phyloP scores from a whole-genome alignment of 139 green algal genomes.

The Chloropicon primus region DNA sequence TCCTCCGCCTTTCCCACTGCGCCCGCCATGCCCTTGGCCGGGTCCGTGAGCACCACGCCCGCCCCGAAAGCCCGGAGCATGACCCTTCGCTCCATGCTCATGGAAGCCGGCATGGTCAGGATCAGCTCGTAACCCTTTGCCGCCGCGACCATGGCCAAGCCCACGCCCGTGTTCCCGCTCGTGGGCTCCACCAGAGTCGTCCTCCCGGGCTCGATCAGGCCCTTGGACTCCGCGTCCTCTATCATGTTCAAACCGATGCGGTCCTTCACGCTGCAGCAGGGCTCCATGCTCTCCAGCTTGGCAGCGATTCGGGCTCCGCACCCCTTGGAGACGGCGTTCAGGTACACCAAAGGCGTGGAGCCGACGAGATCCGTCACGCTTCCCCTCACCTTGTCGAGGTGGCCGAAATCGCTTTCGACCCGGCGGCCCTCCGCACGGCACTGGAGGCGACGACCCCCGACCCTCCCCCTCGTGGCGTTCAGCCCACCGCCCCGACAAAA shows the following conservation, averaged over 20 bases:
- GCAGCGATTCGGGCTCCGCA: slow-evolving; percentile 9
- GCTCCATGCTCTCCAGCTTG: slow-evolving; percentile 20
- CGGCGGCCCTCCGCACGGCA: neutral
- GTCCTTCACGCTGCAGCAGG: slow-evolving; percentile 15
- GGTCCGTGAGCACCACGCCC: slow-evolving; percentile 7
- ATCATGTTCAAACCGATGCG: slow-evolving; percentile 22
- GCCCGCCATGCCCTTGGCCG: slow-evolving; percentile 57
- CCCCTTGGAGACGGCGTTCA: slow-evolving; percentile 4
- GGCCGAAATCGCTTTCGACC: neutral
- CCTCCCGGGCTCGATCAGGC: slow-evolving; percentile 14
- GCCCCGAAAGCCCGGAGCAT: slow-evolving; percentile 34
- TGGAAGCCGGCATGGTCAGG: slow-evolving; percentile 20
- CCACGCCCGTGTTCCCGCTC: slow-evolving; percentile 28
- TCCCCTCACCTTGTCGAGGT: neutral
- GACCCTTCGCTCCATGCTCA: slow-evolving; percentile 28
- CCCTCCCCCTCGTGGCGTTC: too few species aligned
- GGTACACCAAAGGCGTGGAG: neutral
- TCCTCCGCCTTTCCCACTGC: slow-evolving; percentile 29
- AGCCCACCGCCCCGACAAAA: too few species aligned
- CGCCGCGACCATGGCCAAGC: slow-evolving; percentile 25
- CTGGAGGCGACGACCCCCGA: too few species aligned
- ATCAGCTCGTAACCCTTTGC: slow-evolving; percentile 27
- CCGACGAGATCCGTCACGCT: neutral
- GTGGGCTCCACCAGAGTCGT: slow-evolving; percentile 39
- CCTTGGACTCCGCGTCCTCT: slow-evolving; percentile 17